Conservation (phyloP, 1,284 basidiomycete genomes). For the Rhodotorula sp. region DNA sequence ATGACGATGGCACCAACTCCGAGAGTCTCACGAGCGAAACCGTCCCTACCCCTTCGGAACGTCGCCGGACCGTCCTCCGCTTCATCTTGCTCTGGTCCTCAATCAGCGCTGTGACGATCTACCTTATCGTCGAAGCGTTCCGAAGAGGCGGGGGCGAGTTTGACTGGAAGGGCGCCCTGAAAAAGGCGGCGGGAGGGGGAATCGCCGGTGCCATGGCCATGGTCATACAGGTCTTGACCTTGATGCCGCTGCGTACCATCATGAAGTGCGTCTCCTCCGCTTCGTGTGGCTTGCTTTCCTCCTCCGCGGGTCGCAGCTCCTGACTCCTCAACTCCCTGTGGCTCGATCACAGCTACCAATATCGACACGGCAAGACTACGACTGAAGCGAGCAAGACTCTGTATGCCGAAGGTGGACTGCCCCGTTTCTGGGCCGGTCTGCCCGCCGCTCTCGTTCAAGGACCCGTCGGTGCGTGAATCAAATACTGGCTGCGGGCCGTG, state of each 20-base stretch:
- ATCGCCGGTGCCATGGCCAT: slow-evolving; percentile 60
- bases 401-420: slow-evolving; percentile 67
- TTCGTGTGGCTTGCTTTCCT: too few species aligned
- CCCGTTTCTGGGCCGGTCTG: slow-evolving; percentile 64
- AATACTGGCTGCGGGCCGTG: neutral
- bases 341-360: slow-evolving; percentile 45
- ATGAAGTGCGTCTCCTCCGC: slow-evolving; percentile 70
- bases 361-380: slow-evolving; percentile 64
- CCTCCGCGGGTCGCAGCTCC: neutral
- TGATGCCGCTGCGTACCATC: slow-evolving; percentile 60
- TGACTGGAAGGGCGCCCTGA: slow-evolving; percentile 69
- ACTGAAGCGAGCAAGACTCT: slow-evolving; percentile 62
- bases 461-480: slow-evolving; percentile 51
- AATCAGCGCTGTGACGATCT: slow-evolving; percentile 21
- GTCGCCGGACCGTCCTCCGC: slow-evolving; percentile 6
- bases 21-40: neutral
- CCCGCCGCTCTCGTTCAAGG: slow-evolving; percentile 77
- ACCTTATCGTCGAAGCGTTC: slow-evolving; percentile 34
- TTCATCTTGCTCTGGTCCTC: slow-evolving; percentile 38
- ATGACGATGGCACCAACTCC: neutral
- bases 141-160: slow-evolving; percentile 58
- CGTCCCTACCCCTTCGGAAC: neutral
- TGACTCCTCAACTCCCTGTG: too few species aligned
- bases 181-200: slow-evolving; percentile 71
- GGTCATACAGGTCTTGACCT: slow-evolving; percentile 73